These are phyloP conservation scores for Auriscalpium vulgare DNA, from an alignment of 768 basidiomycete genomes.

Conservation along the genomic window DNA sequence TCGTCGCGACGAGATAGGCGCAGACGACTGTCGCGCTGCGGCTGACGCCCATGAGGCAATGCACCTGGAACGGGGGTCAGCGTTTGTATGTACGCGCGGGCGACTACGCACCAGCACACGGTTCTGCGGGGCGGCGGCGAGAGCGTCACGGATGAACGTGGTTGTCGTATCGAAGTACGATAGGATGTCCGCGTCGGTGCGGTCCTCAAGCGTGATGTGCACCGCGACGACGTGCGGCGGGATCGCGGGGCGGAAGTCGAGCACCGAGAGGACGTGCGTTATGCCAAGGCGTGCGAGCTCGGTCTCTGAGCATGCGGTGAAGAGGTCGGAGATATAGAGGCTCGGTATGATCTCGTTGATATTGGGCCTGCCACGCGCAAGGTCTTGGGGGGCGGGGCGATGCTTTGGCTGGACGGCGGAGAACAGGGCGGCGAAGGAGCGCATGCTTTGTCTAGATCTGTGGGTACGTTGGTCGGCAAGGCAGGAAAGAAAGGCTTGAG, in stretches of 20 bases:
- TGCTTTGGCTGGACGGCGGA: no score
- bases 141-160: neutral
- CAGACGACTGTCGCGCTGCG: constrained; percentile 70
- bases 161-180: constrained; percentile 6
- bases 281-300: neutral
- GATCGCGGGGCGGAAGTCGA: constrained; percentile 43
- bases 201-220: constrained; percentile 45
- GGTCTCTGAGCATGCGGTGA: neutral
- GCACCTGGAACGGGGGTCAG: constrained; percentile 30
- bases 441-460: no score
- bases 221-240: constrained; percentile 38
- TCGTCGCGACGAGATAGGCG: constrained; percentile 43
- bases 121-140: constrained; percentile 19
- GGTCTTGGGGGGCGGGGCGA: no score
- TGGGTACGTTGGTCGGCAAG: no score
- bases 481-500: no score
- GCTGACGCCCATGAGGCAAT: constrained; percentile 71
- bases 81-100: no score
- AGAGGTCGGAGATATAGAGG: neutral
- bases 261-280: neutral
- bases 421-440: no score
- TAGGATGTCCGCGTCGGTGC: constrained; percentile 32
- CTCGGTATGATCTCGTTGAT: neutral
- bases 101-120: constrained; percentile 41
- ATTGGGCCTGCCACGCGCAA: no score